These are phyloP conservation scores for Candida pseudoglaebosa DNA, from an alignment of 805 yeast species.

Conservation along the genomic window DNA sequence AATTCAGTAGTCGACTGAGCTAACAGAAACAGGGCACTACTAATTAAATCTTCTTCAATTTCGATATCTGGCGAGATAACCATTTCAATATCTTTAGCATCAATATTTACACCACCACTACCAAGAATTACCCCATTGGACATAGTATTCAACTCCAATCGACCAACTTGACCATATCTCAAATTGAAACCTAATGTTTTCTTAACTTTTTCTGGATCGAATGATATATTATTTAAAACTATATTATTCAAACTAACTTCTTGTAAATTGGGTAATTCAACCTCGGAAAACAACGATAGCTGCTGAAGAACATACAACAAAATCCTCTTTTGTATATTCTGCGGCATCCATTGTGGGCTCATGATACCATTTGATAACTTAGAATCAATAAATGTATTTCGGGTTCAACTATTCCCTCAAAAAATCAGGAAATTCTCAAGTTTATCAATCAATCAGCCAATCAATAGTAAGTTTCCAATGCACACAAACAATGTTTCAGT, in stretches of 20 bases:
- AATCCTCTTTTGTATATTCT: conserved; percentile 76
- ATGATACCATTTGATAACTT: conserved; percentile 8
- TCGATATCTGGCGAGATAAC: conserved; percentile 36
- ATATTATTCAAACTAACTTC: conserved; percentile 60
- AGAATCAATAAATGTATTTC: too few relatives aligned
- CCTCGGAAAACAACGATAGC: conserved; percentile 73
- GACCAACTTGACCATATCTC: conserved; percentile 56
- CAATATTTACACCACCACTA: conserved; percentile 73
- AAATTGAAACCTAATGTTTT: conserved; percentile 60
- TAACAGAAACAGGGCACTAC: conserved; percentile 46
- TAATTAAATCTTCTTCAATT: conserved; percentile 23
- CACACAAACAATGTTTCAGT: too few relatives aligned
- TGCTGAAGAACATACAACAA: conserved; percentile 78
- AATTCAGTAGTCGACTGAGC: conserved; percentile 74
- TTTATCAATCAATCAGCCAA: not conserved
- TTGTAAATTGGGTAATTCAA: conserved; percentile 77
- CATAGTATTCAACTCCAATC: conserved; percentile 44
- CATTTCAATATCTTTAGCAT: conserved; percentile 50
- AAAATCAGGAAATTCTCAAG: too few relatives aligned
- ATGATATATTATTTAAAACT: conserved; percentile 54
- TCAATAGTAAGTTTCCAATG: not conserved
- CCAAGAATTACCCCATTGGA: conserved; percentile 55
- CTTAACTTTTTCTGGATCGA: conserved; percentile 68
- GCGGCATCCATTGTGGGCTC: conserved; percentile 68
- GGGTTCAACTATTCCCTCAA: too few relatives aligned